phyloP scores from a whole-genome alignment of 345 rosid genomes.

The Rhodomyrtus tomentosa region DNA sequence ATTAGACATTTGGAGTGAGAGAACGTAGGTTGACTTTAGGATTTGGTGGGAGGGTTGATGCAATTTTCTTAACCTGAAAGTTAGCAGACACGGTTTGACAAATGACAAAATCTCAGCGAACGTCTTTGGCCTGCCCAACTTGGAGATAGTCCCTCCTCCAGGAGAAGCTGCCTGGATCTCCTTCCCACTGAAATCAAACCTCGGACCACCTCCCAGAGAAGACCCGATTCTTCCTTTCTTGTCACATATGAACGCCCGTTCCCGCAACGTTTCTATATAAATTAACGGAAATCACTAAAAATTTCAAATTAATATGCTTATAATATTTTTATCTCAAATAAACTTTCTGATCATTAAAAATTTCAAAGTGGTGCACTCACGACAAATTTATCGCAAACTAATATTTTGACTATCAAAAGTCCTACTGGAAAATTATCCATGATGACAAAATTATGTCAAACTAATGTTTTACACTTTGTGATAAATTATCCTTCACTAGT shows the following conservation, averaged over 20 bases:
- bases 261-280: neutral
- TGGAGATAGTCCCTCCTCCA: neutral
- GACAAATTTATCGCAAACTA: too few species aligned
- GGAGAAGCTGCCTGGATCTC: neutral
- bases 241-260: neutral
- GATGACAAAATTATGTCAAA: too few species aligned
- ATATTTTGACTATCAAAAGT: too few species aligned
- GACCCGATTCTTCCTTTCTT: neutral
- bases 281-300: too few species aligned
- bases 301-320: too few species aligned
- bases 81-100: neutral
- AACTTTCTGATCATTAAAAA: too few species aligned
- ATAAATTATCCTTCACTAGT: too few species aligned
- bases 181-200: neutral
- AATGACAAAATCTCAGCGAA: neutral
- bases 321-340: too few species aligned
- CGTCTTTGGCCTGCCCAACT: neutral
- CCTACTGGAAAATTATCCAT: too few species aligned
- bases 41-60: neutral
- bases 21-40: neutral
- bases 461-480: too few species aligned
- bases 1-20: neutral
- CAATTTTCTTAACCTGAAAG: neutral
- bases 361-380: too few species aligned
- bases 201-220: neutral